These are phyloP conservation scores for Guillardia theta DNA, from an alignment of 78 protist species.

Conservation along the genomic window DNA sequence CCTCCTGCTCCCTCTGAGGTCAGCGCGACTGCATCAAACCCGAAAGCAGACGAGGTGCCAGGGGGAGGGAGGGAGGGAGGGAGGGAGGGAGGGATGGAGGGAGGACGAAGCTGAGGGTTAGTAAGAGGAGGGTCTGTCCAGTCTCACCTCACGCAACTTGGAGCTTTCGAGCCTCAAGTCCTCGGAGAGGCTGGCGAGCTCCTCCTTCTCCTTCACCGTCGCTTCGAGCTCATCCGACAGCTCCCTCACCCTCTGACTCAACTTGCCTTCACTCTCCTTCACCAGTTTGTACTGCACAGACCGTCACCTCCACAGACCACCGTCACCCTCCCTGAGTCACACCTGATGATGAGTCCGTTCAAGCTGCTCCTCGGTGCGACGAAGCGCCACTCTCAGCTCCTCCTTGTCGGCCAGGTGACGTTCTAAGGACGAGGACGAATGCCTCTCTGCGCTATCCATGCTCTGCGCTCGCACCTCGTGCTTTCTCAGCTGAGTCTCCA, in stretches of 20 bases:
- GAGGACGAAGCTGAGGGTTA: too few species aligned
- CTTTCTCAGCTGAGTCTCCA: not conserved
- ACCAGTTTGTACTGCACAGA: not conserved
- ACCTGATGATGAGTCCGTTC: not conserved
- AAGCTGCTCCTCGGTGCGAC: slow-evolving; percentile 7
- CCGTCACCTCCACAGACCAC: not conserved
- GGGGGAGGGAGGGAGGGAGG: not conserved
- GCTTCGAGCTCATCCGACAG: too few species aligned
- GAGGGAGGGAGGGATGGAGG: too few species aligned
- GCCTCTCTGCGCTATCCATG: not conserved
- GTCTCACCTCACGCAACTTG: too few species aligned
- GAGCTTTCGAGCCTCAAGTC: too few species aligned
- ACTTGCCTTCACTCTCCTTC: not conserved
- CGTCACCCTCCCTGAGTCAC: not conserved
- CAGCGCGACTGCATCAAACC: not conserved
- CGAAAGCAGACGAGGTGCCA: not conserved
- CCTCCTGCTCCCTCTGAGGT: not conserved
- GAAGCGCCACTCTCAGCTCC: not conserved
- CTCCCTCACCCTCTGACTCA: not conserved
- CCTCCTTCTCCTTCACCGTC: too few species aligned
- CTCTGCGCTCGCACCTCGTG: not conserved
- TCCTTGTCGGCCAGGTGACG: not conserved
- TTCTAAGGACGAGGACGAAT: not conserved
- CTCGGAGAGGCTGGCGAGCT: too few species aligned
- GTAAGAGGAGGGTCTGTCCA: too few species aligned